Evolutionary conservation across 129 eudicot genomes (phyloP).

Genomic region (Centaurea solstitialis): DNA sequence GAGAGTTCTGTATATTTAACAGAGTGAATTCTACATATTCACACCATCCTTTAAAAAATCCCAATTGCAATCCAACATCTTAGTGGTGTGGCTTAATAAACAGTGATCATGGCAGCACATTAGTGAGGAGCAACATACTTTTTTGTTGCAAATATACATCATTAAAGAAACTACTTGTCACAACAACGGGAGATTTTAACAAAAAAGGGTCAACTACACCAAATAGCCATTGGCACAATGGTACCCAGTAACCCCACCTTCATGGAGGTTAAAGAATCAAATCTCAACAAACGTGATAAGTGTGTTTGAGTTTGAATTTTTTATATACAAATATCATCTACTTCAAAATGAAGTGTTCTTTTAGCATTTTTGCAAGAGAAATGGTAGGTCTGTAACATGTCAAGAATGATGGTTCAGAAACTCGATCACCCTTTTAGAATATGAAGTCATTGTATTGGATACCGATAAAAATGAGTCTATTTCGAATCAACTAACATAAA

Average conservation of each 20-base stretch:
- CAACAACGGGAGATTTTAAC: too few relatives aligned
- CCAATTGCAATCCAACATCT: not conserved
- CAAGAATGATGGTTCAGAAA: not conserved
- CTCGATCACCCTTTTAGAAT: not conserved
- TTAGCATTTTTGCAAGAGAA: not conserved
- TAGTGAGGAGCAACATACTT: too few relatives aligned
- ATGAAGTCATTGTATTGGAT: not conserved
- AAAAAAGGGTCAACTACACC: too few relatives aligned
- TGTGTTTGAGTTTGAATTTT: not conserved
- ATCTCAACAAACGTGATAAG: too few relatives aligned
- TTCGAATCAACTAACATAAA: not conserved
- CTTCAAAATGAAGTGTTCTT: not conserved
- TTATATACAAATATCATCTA: too few relatives aligned
- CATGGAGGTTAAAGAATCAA: too few relatives aligned
- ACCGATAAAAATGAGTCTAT: not conserved
- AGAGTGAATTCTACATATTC: not conserved
- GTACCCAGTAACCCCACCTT: too few relatives aligned
- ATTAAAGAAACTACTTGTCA: too few relatives aligned
- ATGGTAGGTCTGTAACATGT: not conserved
- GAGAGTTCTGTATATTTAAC: conserved; percentile 57
- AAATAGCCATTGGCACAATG: not conserved
- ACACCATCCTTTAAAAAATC: not conserved
- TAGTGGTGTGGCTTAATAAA: not conserved
- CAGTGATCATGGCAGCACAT: too few relatives aligned
- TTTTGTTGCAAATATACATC: too few relatives aligned